Evolutionary conservation across 192 early-diverging fungal species (phyloP).

Genomic region (Radiomyces spectabilis): DNA sequence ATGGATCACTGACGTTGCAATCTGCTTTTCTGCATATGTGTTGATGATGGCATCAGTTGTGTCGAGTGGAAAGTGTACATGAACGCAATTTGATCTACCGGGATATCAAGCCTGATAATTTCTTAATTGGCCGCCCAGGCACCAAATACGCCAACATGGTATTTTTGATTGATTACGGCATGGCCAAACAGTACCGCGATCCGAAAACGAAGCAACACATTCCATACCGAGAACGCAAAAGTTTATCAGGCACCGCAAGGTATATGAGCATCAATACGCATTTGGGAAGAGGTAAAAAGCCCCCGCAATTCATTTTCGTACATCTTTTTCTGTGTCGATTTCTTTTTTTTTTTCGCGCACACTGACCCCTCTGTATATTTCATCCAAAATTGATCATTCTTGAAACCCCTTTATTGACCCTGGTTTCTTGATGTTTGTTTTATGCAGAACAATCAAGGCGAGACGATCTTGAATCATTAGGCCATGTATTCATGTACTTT

Average conservation of each 20-base stretch:
- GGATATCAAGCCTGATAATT: constrained; percentile 98
- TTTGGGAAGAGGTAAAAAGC: constrained; percentile 68
- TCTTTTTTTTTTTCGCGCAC: too few relatives aligned
- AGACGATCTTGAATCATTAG: constrained; percentile 93
- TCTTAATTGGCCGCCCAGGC: constrained; percentile 77
- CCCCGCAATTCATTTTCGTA: background rate
- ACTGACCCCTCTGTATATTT: too few relatives aligned
- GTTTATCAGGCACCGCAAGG: constrained; percentile 86
- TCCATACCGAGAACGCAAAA: constrained; percentile 92
- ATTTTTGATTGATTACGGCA: constrained; percentile 95
- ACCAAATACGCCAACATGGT: constrained; percentile 58
- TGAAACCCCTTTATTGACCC: too few relatives aligned
- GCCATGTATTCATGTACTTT: constrained; percentile 98
- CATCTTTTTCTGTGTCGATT: background rate
- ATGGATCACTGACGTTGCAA: too few relatives aligned
- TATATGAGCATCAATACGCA: constrained; percentile 98
- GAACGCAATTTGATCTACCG: constrained; percentile 91
- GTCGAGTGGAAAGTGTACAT: constrained; percentile 84
- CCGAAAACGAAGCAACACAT: constrained; percentile 94
- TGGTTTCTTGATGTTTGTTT: too few relatives aligned
- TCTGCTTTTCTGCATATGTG: too few relatives aligned
- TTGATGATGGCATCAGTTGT: too few relatives aligned
- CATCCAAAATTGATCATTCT: too few relatives aligned
- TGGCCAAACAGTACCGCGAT: constrained; percentile 96
- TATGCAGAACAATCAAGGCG: constrained; percentile 86